Percentiles rank a stretch among this genome's conserved stretches.
Evolutionary conservation across 306 rosid genomes (phyloP).

Genomic region (Medicago lupulina): DNA sequence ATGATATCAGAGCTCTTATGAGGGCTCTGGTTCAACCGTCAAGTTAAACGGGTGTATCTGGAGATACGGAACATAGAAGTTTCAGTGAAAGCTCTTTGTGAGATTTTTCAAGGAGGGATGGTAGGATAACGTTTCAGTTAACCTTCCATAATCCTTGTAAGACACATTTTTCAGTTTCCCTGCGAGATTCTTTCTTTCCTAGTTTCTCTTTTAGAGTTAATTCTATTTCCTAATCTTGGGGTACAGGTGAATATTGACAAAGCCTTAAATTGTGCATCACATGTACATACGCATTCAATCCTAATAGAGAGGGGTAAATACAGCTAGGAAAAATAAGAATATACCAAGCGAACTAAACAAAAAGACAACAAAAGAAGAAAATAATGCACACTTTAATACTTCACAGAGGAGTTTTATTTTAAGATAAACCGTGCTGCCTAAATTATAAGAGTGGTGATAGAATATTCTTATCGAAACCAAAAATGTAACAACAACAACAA

Average conservation of each 20-base stretch:
- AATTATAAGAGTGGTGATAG: background rate
- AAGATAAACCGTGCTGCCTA: slow-evolving; percentile 14
- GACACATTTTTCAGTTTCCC: background rate
- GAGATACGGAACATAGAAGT: background rate
- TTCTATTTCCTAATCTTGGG: background rate
- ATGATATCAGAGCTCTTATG: background rate
- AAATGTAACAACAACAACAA: background rate
- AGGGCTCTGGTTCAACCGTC: background rate
- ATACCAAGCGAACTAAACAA: background rate
- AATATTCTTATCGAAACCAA: slow-evolving; percentile 14
- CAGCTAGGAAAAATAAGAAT: slow-evolving; percentile 19
- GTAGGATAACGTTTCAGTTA: background rate
- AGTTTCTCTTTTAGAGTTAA: background rate
- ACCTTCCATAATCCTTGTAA: background rate
- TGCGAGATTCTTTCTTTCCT: background rate
- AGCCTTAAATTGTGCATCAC: slow-evolving; percentile 5
- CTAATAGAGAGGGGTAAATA: slow-evolving; percentile 1
- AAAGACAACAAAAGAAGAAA: slow-evolving; percentile 4
- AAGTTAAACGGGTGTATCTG: background rate
- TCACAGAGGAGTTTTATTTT: background rate
- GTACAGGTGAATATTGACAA: slow-evolving; percentile 1
- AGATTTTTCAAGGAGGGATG: too few relatives aligned
- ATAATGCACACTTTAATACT: background rate
- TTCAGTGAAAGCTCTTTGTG: too few relatives aligned
- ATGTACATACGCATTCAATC: slow-evolving; percentile 6